These are phyloP conservation scores for Neonectria ditissima DNA, from an alignment of 2,329 filamentous ascomycete species.

Conservation along the genomic window DNA sequence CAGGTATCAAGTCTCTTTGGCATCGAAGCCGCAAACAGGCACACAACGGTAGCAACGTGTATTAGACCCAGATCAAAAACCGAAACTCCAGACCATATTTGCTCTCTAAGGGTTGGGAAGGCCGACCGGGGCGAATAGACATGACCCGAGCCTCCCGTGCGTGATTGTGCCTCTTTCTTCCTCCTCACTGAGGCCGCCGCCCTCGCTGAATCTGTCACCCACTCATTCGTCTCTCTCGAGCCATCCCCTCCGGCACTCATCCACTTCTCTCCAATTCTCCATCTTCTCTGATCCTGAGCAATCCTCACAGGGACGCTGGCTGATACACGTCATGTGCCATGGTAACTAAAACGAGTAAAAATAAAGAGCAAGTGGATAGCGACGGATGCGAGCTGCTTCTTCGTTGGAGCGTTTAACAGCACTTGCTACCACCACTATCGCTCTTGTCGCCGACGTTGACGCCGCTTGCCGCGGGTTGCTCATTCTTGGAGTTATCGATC, in stretches of 20 bases:
- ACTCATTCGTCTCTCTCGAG: conserved; percentile 19
- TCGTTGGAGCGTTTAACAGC: conserved; percentile 70
- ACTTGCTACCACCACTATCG: conserved; percentile 73
- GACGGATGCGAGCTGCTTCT: conserved; percentile 34
- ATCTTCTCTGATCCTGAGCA: conserved; percentile 22
- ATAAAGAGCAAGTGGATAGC: conserved; percentile 40
- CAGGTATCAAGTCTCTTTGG: conserved; percentile 25
- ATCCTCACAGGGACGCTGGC: conserved; percentile 33
- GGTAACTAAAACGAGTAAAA: conserved; percentile 44
- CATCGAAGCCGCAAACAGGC: conserved; percentile 32
- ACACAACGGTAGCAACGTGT: conserved; percentile 50
- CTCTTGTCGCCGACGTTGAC: conserved; percentile 77
- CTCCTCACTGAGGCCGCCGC: conserved; percentile 37
- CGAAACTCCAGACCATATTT: conserved; percentile 63
- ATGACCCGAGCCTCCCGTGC: conserved; percentile 41
- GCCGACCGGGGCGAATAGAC: conserved; percentile 42
- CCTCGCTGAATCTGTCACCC: conserved; percentile 29
- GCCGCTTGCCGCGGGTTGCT: conserved; percentile 68
- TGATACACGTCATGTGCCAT: conserved; percentile 33
- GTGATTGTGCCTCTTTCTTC: conserved; percentile 38
- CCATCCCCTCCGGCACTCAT: conserved; percentile 2
- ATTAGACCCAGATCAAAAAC: conserved; percentile 59
- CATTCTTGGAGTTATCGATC: conserved; percentile 88
- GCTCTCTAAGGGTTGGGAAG: conserved; percentile 52
- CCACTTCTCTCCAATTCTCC: conserved; percentile 15